phyloP scores from a whole-genome alignment of 2,329 filamentous ascomycete genomes.

The Trichoderma sp. region DNA sequence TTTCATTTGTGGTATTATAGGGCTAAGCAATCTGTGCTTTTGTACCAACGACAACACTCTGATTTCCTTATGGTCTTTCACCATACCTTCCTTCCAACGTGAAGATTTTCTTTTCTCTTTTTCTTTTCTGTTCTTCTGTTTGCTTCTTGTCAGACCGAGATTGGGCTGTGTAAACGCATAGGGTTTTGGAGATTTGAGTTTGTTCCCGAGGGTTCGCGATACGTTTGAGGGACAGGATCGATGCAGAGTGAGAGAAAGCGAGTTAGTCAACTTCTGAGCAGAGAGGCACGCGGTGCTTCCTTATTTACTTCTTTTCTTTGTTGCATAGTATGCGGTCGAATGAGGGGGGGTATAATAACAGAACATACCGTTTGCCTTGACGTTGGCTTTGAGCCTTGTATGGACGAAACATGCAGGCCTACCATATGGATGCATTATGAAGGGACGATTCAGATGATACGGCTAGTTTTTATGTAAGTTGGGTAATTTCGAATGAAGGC shows the following conservation, averaged over 20 bases:
- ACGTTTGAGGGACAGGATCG: background rate
- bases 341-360: slow-evolving; percentile 21
- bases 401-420: background rate
- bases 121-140: background rate
- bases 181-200: slow-evolving; percentile 20
- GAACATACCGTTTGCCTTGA: background rate
- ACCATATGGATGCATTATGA: background rate
- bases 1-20: slow-evolving; percentile 39
- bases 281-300: slow-evolving; percentile 2
- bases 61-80: slow-evolving; percentile 24
- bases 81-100: slow-evolving; percentile 24
- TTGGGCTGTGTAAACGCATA: background rate
- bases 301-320: slow-evolving; percentile 19
- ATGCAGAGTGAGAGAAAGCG: slow-evolving; percentile 5
- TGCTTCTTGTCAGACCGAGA: background rate
- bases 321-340: slow-evolving; percentile 29
- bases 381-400: background rate
- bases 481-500: background rate
- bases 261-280: slow-evolving; percentile 12
- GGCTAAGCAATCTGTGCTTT: slow-evolving; percentile 19
- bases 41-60: slow-evolving; percentile 25
- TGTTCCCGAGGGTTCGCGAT: background rate
- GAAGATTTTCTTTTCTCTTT: slow-evolving; percentile 15
- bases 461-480: background rate
- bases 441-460: slow-evolving; percentile 1